These are phyloP conservation scores for Leucaena leucocephala DNA, from an alignment of 306 rosid species.

Conservation along the genomic window DNA sequence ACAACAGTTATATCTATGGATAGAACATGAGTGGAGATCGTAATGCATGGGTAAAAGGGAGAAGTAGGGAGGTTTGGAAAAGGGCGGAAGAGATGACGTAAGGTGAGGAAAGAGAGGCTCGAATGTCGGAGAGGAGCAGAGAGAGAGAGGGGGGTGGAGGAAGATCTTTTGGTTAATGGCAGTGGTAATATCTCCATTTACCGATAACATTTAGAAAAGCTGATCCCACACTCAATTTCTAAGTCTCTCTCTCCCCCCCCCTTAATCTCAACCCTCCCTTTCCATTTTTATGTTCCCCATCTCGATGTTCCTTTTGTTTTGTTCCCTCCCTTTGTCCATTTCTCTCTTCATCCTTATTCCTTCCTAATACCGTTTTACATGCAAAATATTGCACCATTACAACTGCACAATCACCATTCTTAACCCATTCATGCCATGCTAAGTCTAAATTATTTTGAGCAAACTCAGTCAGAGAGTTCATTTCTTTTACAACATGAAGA, in stretches of 20 bases:
- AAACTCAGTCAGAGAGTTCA: no score
- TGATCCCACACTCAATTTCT: slow-evolving; percentile 46
- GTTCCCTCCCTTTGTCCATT: not conserved
- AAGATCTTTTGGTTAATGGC: slow-evolving; percentile 53
- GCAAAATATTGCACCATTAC: no score
- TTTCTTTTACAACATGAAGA: no score
- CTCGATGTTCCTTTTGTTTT: not conserved
- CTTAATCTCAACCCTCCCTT: not conserved
- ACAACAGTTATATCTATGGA: no score
- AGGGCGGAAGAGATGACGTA: not conserved
- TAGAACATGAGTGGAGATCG: no score
- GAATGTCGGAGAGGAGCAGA: slow-evolving; percentile 2
- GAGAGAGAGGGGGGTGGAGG: not conserved
- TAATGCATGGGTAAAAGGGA: no score
- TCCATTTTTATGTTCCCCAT: not conserved
- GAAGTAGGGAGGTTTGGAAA: no score
- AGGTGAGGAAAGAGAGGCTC: not conserved
- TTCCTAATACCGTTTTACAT: no score
- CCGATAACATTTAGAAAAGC: slow-evolving; percentile 50
- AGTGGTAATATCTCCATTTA: slow-evolving; percentile 52
- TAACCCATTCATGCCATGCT: no score
- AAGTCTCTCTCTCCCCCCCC: not conserved
- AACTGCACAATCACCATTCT: no score
- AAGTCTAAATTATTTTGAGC: no score
- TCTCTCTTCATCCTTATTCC: not conserved